A percentile compares a stretch with the other conserved stretches of the same genome.
These are phyloP conservation scores for Pleurotus citrinopileatus DNA, from an alignment of 768 basidiomycete genomes.

Conservation along the genomic window DNA sequence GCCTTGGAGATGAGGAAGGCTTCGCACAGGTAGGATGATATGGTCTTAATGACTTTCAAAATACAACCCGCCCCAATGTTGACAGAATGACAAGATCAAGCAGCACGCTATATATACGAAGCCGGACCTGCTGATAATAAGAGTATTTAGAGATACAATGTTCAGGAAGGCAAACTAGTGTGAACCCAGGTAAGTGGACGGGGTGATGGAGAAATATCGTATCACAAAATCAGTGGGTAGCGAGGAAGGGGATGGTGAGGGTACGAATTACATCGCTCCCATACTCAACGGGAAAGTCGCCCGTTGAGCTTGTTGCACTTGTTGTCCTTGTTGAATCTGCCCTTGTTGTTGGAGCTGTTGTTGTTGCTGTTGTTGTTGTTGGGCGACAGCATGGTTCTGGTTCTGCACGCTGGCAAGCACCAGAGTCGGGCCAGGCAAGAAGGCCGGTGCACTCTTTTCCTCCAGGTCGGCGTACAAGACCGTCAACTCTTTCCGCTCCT, in stretches of 20 bases:
- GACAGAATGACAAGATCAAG: background rate
- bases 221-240: constrained; percentile 13
- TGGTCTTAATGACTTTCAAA: too few species aligned
- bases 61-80: too few species aligned
- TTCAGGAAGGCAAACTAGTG: constrained; percentile 7
- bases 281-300: constrained; percentile 52
- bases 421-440: constrained; percentile 48
- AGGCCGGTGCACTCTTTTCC: constrained; percentile 67
- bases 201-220: constrained; percentile 7
- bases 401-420: constrained; percentile 31
- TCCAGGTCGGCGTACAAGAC: constrained; percentile 73
- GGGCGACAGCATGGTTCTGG: constrained; percentile 24
- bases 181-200: constrained; percentile 7
- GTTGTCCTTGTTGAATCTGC: constrained; percentile 26
- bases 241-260: constrained; percentile 13
- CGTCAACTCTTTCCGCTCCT: constrained; percentile 75
- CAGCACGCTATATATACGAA: background rate
- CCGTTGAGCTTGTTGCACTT: constrained; percentile 34
- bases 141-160: constrained; percentile 19
- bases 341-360: constrained; percentile 20
- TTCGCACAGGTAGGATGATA: too few species aligned
- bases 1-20: too few species aligned
- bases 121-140: constrained; percentile 5
- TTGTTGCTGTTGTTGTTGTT: constrained; percentile 37
- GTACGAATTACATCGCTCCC: constrained; percentile 39